Percentiles rank a stretch among this genome's conserved stretches.
Conservation (phyloP, 169 alveolate species). For the Cryptosporidium ubiquitum region DNA sequence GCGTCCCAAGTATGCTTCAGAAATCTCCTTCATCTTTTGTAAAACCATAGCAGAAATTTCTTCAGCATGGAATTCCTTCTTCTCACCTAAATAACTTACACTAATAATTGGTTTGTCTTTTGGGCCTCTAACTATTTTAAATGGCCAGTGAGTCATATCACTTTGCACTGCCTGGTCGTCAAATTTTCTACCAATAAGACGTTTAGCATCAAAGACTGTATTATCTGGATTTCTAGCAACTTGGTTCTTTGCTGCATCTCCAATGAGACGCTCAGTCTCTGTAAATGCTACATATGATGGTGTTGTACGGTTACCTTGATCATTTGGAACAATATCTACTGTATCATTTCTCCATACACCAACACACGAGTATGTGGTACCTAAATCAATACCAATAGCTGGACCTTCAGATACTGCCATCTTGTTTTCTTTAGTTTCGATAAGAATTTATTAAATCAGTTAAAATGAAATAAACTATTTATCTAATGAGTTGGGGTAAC, state of each 20-base stretch:
- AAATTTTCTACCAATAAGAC: constrained; percentile 97
- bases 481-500: constrained; percentile 7
- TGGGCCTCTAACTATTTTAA: constrained; percentile 91
- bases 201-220: constrained; percentile 98
- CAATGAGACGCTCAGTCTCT: constrained; percentile 94
- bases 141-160: constrained; percentile 96
- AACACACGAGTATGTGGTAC: constrained; percentile 98
- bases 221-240: constrained; percentile 96
- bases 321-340: constrained; percentile 96
- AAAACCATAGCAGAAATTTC: constrained; percentile 98
- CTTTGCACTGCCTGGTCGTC: constrained; percentile 94
- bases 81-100: constrained; percentile 90
- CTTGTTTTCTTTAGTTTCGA: constrained; percentile 22
- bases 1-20: constrained; percentile 96
- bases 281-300: constrained; percentile 98
- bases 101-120: constrained; percentile 94
- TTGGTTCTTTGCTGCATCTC: constrained; percentile 98
- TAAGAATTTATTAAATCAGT: neutral
- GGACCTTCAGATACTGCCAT: constrained; percentile 89
- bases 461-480: constrained; percentile 4
- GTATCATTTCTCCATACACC: constrained; percentile 97
- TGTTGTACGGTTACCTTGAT: constrained; percentile 95
- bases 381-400: constrained; percentile 97
- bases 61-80: constrained; percentile 96
- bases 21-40: constrained; percentile 96